Base-by-base conservation (phyloP, 2,329 filamentous ascomycete species). In the Parafenestella ontariensis region DNA sequence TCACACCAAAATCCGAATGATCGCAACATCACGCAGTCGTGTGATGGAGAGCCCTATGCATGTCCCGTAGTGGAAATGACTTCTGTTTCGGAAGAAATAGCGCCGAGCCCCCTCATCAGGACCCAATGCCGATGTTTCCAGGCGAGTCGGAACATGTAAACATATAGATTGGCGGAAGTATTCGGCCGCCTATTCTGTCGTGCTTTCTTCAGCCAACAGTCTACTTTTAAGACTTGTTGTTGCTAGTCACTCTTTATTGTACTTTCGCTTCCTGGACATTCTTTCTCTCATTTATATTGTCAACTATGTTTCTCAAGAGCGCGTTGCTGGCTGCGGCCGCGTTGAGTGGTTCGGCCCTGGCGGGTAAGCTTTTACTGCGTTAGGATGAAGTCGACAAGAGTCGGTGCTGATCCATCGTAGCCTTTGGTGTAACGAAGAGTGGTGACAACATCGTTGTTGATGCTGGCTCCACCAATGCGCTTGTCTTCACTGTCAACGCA, bases 401-500 rank as follows among this genome's bases (percentile, higher is more conserved):
- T 26, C n/a, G 44, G 20, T 52, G 21, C 48, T 41, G 15, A 29
- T 18, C 10, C 11, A 15, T 37, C n/a, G 9, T 34, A 59, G 72
- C 74, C 24, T 77, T 77, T 49, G 73, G 74, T 33, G 64, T 74
- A 34, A 74, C 72, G 0, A 68, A 69, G 23, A 65, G 60, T 28
- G 66, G 65, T 13, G 56, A 59, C 49, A 66, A 66, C 34, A 71
- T 69, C 29, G 61, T 73, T n/a, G 62, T 76, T 9, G 73, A 76
- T 52, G 68, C 73, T 3, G 74, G 72, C 2, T 69, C 72, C 0
- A 54, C 61, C 21, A 71, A 75, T 40, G 18, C 69, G 5, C 56
- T 77, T n/a, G 59, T 68, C 8, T 65, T 76, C 17, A 72, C 70
- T 7, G 71, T 77, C 13, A 67, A 71, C 26, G 58, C 79, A 42